Base-by-base conservation (phyloP, 208 protist species). In the Wallacemonas rigidus region DNA sequence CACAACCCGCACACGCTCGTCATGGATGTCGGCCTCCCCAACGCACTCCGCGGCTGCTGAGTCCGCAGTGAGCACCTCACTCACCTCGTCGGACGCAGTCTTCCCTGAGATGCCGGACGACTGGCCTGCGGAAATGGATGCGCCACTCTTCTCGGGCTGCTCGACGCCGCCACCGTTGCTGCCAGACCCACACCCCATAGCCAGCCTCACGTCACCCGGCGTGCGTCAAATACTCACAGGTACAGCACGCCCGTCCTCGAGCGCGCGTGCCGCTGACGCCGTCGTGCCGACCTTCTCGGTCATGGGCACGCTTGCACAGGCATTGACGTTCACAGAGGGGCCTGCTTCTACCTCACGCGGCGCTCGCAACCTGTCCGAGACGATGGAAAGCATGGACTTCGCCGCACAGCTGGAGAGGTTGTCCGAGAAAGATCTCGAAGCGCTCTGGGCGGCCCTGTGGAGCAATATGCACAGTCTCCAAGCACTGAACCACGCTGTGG, bases 391-490 rank as follows among this genome's bases (percentile, higher is more conserved):
- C 40, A 56, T 81, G 17, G 90, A 86, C 44, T 88, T 91, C 51
- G 73, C 76, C 40, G 77, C 74, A 5, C 63, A 77, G 48, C 72
- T 89, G 36, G 82, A 90, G 54, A 68, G 57, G 12, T 48, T 67
- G 51, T 72, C 83, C n/a, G 82, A 92, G 72, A 72, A 75, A 36
- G 78, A 81, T 54, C 69, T 93, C 39, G 45, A 65, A 38, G 69
- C 72, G 40, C 70, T 88, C 40, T 89, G 82, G 80, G 39, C 73
- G 47, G 62, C 68, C 44, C 71, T 94, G 55, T 81, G 83, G 75
- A 1, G 71, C 1, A 79, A 77, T 45, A 82, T 85, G 14, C 86
- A 82, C 62, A 89, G 81, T 67, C 67, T 73, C 58, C 58, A 69
- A 7, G 77, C 81, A 4, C 67, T 93, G 60, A 55, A 71, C 45